Base-by-base conservation (phyloP, 805 yeast species). In the Suhomyces sp. region DNA sequence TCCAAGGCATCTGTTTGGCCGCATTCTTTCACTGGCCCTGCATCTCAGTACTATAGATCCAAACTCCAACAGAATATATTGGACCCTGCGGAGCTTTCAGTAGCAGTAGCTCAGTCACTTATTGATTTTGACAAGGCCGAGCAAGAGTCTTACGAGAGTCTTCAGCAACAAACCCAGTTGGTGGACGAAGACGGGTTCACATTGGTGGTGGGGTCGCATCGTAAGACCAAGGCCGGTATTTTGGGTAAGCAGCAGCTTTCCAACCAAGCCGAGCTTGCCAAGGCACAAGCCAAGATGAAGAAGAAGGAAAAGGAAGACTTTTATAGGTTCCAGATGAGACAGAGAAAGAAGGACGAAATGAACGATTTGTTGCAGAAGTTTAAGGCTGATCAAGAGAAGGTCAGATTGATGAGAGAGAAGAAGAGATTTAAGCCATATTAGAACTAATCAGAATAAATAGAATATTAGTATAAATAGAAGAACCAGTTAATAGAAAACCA, bases 121-220 rank as follows among this genome's bases (percentile, higher is more conserved):
- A 71, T 70, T 27, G 81, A 82, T 9, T 93, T 91, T 69, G 88
- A 87, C 60, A 71, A 77, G 51, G 81, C 85, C 26, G 98, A 93
- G 66, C 78, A 78, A 55, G 82, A 79, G 54, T 82, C 85, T 1
- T 74, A 75, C 27, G 85, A 83, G 36, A 80, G 79, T 47, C 68
- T 86, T 48, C 77, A 78, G 51, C 75, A 75, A 9, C 83, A 83
- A 73, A 78, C 80, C 26, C 78, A 81, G 45, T 62, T 82, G 31
- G 94, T 91, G 3, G 98, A 92, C 67, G 97, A 88, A 58, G 97
- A 92, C 67, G 98, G 97, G 2, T 92, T 92, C 72, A 90, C 96
- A 0, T 73, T 88, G 63, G 98, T 92, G 44, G 96, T 91, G 19
- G 90, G 94, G 9, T 79, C 89, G 48, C 92, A 89, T 65, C 82